Evolutionary conservation across 2,329 filamentous ascomycete species (phyloP).

Genomic region (Fusarium heterosporum): DNA sequence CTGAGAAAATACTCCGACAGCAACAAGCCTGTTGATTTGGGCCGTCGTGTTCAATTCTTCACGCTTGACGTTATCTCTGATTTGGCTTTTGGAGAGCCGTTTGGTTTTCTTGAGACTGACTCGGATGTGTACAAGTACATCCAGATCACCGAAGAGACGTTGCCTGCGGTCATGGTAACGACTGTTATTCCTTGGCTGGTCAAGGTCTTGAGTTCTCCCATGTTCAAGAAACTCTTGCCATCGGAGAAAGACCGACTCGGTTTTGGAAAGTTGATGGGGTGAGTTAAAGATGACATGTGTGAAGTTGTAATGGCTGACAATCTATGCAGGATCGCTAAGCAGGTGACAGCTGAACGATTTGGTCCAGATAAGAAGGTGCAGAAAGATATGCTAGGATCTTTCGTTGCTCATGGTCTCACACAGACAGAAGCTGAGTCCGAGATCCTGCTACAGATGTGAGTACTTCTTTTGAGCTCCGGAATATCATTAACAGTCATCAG

Average conservation of each 20-base stretch:
- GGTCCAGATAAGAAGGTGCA: constrained; percentile 43
- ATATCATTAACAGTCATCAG: constrained; percentile 46
- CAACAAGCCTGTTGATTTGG: constrained; percentile 54
- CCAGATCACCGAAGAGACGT: constrained; percentile 54
- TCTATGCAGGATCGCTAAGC: constrained; percentile 43
- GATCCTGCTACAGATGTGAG: constrained; percentile 43
- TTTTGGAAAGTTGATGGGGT: constrained; percentile 59
- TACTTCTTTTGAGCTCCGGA: too few species aligned
- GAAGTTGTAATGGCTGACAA: not conserved
- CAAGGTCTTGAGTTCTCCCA: constrained; percentile 54
- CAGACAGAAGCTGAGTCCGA: constrained; percentile 47
- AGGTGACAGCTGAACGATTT: constrained; percentile 47
- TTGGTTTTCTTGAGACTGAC: constrained; percentile 60
- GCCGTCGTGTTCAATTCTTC: constrained; percentile 61
- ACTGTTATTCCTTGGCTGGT: constrained; percentile 57
- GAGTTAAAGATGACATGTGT: constrained; percentile 32
- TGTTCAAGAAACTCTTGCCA: constrained; percentile 57
- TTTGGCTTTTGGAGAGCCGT: constrained; percentile 61
- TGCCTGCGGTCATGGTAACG: constrained; percentile 59
- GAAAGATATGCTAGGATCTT: constrained; percentile 50
- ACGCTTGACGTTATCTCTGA: constrained; percentile 66
- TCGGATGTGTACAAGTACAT: constrained; percentile 62
- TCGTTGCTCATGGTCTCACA: constrained; percentile 46
- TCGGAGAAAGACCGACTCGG: constrained; percentile 54
- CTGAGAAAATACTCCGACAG: constrained; percentile 20